Base-by-base conservation (phyloP, 441 rosid genomes). In the Gossypium davidsonii region DNA sequence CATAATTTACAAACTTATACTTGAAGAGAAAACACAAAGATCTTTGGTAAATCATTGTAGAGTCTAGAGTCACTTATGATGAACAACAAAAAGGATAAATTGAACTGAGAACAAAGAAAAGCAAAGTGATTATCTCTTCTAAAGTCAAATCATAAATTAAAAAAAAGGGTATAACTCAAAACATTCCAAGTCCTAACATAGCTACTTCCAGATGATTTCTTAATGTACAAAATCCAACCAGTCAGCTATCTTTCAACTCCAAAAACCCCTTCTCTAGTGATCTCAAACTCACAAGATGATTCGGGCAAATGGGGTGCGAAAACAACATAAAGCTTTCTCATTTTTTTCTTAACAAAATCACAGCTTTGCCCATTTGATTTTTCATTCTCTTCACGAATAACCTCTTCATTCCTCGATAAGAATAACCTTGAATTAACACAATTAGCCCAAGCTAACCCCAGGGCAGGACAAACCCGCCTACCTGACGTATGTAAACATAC, bases 361-460 rank as follows among this genome's bases (percentile, higher is more conserved):
- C 34, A 61, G 46, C 70, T 71, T 9, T n/a, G 70, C 20, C 64
- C 78, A n/a, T 73, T 79, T 1, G 53, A 70, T 37, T 42, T 21
- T 5, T 48, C 78, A 12, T 57, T 73, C 56, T 70, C 74, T 71
- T 71, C 59, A 26, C 51, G 44, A 14, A 67, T 55, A 76, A 17
- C 68, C 61, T 80, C 86, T 67, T 86, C 87, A n/a, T 83, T 77
- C 49, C 83, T 79, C 2, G 94, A 83, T 28, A 91, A 80, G 65
- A 93, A 93, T 66, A 91, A 58, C 83, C 98, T 90, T 0, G 94
- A 90, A 77, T 91, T 93, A 48, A 93, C 88, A 77, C 97, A 88
- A 80, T 87, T 88, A 1, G 97, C 86, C 97, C 96, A 93, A 10
- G 96, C 86, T 79, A 91, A 76, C 0, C 98, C 97, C 57, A 93